phyloP scores from a whole-genome alignment of 495 filamentous ascomycete genomes.

The Monascus purpureus region DNA sequence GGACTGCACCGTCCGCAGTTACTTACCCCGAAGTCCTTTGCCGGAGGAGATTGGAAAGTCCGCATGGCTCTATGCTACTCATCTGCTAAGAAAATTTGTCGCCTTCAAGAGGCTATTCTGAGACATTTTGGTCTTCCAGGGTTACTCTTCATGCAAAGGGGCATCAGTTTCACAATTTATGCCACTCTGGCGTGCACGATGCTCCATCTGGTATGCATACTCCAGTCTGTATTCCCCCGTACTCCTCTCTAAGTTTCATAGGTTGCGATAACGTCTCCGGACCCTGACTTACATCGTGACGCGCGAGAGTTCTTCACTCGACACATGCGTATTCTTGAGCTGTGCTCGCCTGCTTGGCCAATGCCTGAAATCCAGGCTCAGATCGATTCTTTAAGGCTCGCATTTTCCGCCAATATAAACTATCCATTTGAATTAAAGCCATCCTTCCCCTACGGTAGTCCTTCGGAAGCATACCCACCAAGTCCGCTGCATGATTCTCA shows the following conservation, averaged over 20 bases:
- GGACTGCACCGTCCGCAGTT: conserved; percentile 84
- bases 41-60: conserved; percentile 69
- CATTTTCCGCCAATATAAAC: conserved; percentile 77
- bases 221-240: no score
- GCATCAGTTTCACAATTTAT: conserved; percentile 94
- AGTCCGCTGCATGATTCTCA: conserved; percentile 44
- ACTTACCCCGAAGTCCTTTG: conserved; percentile 58
- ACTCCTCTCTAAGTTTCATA: conserved; percentile 22
- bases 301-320: conserved; percentile 84
- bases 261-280: conserved; percentile 89
- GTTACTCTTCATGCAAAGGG: conserved; percentile 83
- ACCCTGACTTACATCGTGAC: conserved; percentile 74
- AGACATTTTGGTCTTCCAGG: conserved; percentile 65
- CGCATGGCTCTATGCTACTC: conserved; percentile 79
- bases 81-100: conserved; percentile 77
- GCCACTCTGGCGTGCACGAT: conserved; percentile 84
- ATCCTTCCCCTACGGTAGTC: conserved; percentile 80
- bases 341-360: conserved; percentile 70
- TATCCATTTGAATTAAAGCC: conserved; percentile 83
- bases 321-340: conserved; percentile 91
- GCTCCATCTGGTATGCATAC: conserved; percentile 69
- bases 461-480: conserved; percentile 44
- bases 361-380: conserved; percentile 87
- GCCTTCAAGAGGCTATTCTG: conserved; percentile 78
- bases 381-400: conserved; percentile 78